phyloP scores from a whole-genome alignment of 257 asterid genomes.

The Przewalskia tangutica region DNA sequence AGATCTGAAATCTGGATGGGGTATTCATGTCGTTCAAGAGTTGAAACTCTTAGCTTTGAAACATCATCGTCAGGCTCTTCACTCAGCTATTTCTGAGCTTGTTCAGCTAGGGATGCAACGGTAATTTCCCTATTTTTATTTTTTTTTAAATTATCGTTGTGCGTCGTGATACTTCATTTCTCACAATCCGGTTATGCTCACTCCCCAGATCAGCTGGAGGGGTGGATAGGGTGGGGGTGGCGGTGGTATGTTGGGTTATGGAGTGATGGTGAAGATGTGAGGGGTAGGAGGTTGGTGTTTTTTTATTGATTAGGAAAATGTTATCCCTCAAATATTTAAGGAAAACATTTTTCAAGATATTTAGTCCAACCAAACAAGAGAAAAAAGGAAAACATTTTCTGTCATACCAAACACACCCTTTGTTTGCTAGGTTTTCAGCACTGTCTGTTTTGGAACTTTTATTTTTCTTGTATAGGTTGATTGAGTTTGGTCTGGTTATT shows the following conservation, averaged over 20 bases:
- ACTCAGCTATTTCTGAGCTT: constrained; percentile 67
- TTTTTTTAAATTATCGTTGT: not conserved
- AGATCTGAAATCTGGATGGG: constrained; percentile 93
- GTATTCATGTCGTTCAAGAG: constrained; percentile 92
- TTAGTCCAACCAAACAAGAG: too few species aligned
- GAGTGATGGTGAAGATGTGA: too few species aligned
- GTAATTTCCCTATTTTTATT: constrained; percentile 24
- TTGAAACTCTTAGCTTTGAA: constrained; percentile 66
- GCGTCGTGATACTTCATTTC: too few species aligned
- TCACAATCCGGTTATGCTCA: not conserved
- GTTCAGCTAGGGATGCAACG: constrained; percentile 76
- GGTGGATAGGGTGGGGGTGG: too few species aligned
- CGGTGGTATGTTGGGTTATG: too few species aligned
- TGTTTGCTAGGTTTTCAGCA: not conserved
- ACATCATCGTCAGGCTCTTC: constrained; percentile 50
- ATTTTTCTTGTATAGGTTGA: not conserved
- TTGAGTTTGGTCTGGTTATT: not conserved
- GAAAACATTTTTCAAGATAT: too few species aligned
- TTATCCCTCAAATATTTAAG: too few species aligned
- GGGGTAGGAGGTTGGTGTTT: too few species aligned
- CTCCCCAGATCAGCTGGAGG: not conserved
- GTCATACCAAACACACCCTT: too few species aligned
- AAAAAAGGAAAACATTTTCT: too few species aligned
- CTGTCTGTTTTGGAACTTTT: not conserved
- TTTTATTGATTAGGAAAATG: too few species aligned